Evolutionary conservation across 2,329 filamentous ascomycete species (phyloP), one percentile per base, ranked within the genome.

Genomic region (Colletotrichum tofieldiae): DNA sequence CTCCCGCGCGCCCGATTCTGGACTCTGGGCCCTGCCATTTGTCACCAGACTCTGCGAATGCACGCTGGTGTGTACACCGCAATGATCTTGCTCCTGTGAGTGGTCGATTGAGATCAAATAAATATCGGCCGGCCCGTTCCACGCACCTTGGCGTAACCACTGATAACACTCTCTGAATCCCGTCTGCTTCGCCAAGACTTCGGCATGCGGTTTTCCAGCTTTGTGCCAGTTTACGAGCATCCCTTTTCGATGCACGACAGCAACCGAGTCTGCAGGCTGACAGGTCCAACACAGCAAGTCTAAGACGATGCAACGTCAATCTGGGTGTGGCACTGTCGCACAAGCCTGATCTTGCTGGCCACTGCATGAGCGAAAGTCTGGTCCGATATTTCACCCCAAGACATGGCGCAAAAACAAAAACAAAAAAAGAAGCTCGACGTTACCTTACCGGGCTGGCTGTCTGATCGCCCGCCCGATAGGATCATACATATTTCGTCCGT

Each of bases 241-340:
- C 37, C 18, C 11, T 41, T 26, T 47, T 54, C 14, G 60, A 47
- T 18, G 23, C 8, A 64, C 29, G 37, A 18, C 26, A 35, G 51
- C 62, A 59, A 20, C 16, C 26, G 41, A 5, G 47, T 39, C 39
- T 71, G 63, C 67, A 20, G 62, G 67, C 67, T 67, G 63, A 60
- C 47, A 51, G 11, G n/a, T 29, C 45, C 9, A 43, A 26, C 41
- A 47, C 43, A 41, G 32, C 29, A 62, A 7, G 45, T 29, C 32
- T 8, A 43, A 37, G 29, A 37, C 29, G 26, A 55, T 61, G 55
- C 39, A 54, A 71, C 63, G 45, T 45, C 54, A 67, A 39, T 54
- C 37, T 54, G 20, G 32, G 39, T 39, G 35, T 43, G 23, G 26
- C 45, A 26, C 55, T 47, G 26, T 58, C 54, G 45, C 54, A 41